Base-by-base conservation (phyloP, 2,329 filamentous ascomycete genomes). In the Paraphaeosphaeria minitans region DNA sequence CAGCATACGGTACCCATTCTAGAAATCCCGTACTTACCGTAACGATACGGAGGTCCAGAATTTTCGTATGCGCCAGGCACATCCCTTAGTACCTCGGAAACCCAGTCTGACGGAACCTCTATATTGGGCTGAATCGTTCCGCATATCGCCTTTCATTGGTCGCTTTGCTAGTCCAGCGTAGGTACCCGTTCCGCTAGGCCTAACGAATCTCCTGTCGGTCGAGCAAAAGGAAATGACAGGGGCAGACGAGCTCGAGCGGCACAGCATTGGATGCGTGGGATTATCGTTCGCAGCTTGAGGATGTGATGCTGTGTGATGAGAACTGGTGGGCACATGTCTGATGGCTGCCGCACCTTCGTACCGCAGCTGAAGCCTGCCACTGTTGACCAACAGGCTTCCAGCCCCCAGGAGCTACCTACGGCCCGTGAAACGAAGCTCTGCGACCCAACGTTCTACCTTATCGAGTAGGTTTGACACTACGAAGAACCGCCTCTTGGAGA, bases 171-270 rank as follows among this genome's bases (percentile, higher is more conserved):
- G 47, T 60, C 62, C 63, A 68, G 67, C 63, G 65, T 60, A n/a
- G n/a, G n/a, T n/a, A 67, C 55, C 66, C 61, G 61, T 70, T 60
- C 70, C 63, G 66, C 58, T 55, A 65, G 57, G 45, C 24, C 63
- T 54, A 61, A 62, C 65, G 62, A 64, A 62, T 62, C 51, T 56
- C 54, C 59, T 65, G 65, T 59, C 60, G 63, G 65, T 59, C 60
- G 63, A 67, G 60, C 50, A 59, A 64, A 63, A 67, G 56, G 64
- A 71, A 68, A 69, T 65, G 59, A 69, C 65, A 62, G 61, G 61
- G 50, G 39, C 50, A 41, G 42, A 35, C 24, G 24, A 57, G 59
- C 52, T 60, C 57, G 56, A 60, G 57, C 54, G 29, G 24, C 61
- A 59, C 54, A 21, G 24, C 61, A 59, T 57, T 55, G 60, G 66